Base-by-base conservation (phyloP, 352 stramenopile species). In the Phytophthora agathidicida region DNA sequence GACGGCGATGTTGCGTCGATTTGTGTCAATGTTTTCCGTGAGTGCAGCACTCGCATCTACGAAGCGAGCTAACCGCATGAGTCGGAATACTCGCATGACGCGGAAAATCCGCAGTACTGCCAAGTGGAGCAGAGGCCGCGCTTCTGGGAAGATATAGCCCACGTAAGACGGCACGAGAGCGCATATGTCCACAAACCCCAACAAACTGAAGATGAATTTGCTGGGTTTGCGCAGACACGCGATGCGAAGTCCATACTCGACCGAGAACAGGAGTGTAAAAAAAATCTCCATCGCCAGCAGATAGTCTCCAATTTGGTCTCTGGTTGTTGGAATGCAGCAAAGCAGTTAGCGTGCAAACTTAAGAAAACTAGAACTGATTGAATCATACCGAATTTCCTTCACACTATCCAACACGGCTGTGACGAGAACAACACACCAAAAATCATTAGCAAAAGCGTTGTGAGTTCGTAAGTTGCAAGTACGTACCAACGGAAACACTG, bases 101-200 rank as follows among this genome's bases (percentile, higher is more conserved):
- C 83, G 83, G 45, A 93, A 93, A 45, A 93, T 71, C 8, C 83
- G 83, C 7, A 93, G 57, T n/a, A 91, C 81, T 0, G 82, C 81
- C 43, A 93, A 56, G 46, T 93, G 81, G 19, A 91, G 65, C 38
- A 93, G 65, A 6, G 83, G 83, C 9, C 83, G 73, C 9, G 83
- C 79, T 26, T 71, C 70, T 5, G 79, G 78, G 17, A 88, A 79
- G 39, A 89, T 75, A 26, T 91, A 71, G 8, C 65, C 85, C 13
- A 94, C 54, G 45, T 93, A 94, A n/a, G 86, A 89, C 16, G 86
- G 81, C 19, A 93, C 77, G 1, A 94, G 68, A 22, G 86, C 82
- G 16, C 80, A 86, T 16, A 94, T 77, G 46, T 94, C 86, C 32
- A 94, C 66, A 23, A 93, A 65, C 17, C 86, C 86, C 11, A 93